Evolutionary conservation across 305 asterid genomes (phyloP).

Genomic region (Vinca major): DNA sequence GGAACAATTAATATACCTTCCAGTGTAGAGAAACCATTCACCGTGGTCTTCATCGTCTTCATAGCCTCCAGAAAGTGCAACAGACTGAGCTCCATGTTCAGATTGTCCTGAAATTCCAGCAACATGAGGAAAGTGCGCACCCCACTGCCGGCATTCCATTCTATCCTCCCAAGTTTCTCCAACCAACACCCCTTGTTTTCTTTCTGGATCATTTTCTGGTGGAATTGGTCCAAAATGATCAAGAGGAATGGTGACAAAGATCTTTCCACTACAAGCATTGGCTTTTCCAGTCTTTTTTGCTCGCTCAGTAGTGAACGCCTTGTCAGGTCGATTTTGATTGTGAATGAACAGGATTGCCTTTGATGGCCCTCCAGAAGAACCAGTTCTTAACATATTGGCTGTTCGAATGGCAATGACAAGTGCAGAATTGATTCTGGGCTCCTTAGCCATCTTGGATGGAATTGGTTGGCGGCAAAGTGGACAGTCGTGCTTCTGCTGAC

Average conservation of each 20-base stretch:
- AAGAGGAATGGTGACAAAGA: slow-evolving; percentile 69
- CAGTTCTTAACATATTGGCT: slow-evolving; percentile 45
- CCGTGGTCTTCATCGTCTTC: slow-evolving; percentile 92
- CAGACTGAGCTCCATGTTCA: slow-evolving; percentile 76
- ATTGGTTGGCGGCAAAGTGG: slow-evolving; percentile 60
- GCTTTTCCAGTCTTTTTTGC: slow-evolving; percentile 82
- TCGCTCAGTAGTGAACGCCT: slow-evolving; percentile 76
- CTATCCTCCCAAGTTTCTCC: slow-evolving; percentile 88
- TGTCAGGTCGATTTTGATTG: slow-evolving; percentile 81
- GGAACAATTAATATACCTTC: slow-evolving; percentile 46
- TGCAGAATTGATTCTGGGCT: slow-evolving; percentile 79
- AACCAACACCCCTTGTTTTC: slow-evolving; percentile 64
- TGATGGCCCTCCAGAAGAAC: slow-evolving; percentile 38
- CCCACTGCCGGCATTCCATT: slow-evolving; percentile 95
- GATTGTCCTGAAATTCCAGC: slow-evolving; percentile 84
- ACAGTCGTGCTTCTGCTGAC: slow-evolving; percentile 52
- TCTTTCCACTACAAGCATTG: slow-evolving; percentile 88
- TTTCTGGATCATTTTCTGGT: slow-evolving; percentile 59
- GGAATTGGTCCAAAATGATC: slow-evolving; percentile 85
- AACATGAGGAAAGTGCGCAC: slow-evolving; percentile 84
- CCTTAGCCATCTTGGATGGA: slow-evolving; percentile 63
- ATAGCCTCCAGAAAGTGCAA: slow-evolving; percentile 88
- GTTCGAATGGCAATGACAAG: slow-evolving; percentile 72
- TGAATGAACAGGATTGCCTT: slow-evolving; percentile 47
- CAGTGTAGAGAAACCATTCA: slow-evolving; percentile 94